Percentiles rank a stretch among this genome's conserved stretches.
Evolutionary conservation across 73 alveolate genomes (phyloP).

Genomic region (Uronychia setigera): DNA sequence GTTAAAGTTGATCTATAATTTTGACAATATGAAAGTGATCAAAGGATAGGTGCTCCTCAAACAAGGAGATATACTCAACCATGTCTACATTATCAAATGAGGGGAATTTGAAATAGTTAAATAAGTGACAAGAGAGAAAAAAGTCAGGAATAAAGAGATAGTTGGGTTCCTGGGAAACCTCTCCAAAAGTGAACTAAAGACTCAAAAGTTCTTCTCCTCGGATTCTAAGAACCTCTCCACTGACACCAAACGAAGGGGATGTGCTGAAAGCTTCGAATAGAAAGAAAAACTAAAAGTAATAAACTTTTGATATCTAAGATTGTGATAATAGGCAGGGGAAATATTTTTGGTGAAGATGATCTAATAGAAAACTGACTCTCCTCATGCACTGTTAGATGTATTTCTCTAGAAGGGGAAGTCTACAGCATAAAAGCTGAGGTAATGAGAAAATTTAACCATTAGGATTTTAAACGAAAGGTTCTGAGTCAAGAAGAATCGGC

Average conservation of each 20-base stretch:
- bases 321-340: background rate
- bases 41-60: constrained; percentile 33
- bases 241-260: background rate
- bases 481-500: background rate
- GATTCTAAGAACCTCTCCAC: background rate
- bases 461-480: too few species aligned
- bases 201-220: background rate
- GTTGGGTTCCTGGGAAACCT: background rate
- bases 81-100: background rate
- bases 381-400: background rate
- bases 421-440: background rate
- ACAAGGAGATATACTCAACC: constrained; percentile 44
- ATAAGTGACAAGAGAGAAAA: background rate
- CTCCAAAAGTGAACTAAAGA: background rate
- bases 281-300: background rate
- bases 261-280: background rate
- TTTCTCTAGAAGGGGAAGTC: background rate
- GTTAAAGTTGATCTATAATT: constrained; percentile 46
- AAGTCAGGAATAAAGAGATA: background rate
- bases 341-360: background rate
- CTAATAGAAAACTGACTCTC: background rate
- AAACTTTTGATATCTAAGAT: background rate
- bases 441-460: too few species aligned
- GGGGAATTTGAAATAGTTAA: background rate
- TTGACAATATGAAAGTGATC: constrained; percentile 16